Base-by-base conservation (phyloP, 179 eudicot genomes). In the Silene coronaria region DNA sequence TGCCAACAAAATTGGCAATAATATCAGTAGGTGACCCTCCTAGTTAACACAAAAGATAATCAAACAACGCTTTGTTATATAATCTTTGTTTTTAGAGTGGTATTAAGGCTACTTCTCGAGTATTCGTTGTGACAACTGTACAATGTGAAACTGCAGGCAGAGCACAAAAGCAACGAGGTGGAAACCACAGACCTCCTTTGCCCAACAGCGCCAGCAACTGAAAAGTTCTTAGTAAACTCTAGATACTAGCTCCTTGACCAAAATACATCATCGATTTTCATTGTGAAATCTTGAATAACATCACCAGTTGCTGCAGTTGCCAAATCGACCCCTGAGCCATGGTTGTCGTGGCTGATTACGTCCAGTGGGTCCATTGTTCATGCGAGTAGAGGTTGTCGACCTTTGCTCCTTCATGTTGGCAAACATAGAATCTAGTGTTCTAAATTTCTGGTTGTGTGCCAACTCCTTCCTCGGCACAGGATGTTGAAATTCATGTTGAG, bases 331-430 rank as follows among this genome's bases (percentile, higher is more conserved):
- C 79, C 94, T 89, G 48, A 89, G 88, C 89, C 87, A 86, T 45
- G 82, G 88, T 84, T 83, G 91, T 58, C 84, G 79, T 55, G 77
- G 91, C 78, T 83, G 86, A 67, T 82, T 86, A 32, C 75, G 79
- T 45, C 51, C 79, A 26, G 16, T 83, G n/a, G 75, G 45, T 0
- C 78, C 84, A 67, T 81, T 88, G 76, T 79, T 88, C 70, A 80
- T 83, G 28, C 65, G 84, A 51, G 87, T 82, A 34, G 70, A 63
- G 30, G 82, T 79, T 84, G 81, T 86, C 91, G 85, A 84, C 77
- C 99, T 89, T 82, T 95, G 90, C 78, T 92, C 95, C 86, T 89
- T 88, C 99, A 92, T 91, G 80, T 88, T 88, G 24, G 99, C 97
- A 82, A 95, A 95, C 76, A 87, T 78, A 12, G 93, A 91, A 78